phyloP scores from a whole-genome alignment of 73 alveolate genomes.

The Breviolum minutum region DNA sequence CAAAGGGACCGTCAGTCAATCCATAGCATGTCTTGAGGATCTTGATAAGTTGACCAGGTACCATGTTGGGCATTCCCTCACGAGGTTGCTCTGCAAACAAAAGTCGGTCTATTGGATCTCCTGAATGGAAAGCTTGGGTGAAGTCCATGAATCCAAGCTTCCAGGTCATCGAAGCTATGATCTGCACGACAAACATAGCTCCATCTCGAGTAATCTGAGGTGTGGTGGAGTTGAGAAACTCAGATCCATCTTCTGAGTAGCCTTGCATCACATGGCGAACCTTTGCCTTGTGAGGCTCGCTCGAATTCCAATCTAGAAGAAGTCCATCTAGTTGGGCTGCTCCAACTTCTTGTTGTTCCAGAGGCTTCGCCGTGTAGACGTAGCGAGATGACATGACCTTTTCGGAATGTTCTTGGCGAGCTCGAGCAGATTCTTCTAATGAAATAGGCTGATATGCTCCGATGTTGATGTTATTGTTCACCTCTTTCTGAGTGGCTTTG shows the following conservation, averaged over 20 bases:
- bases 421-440: neutral
- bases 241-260: neutral
- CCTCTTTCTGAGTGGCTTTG: neutral
- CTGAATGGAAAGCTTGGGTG: neutral
- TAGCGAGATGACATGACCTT: neutral
- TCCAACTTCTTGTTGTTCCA: neutral
- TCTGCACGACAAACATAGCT: neutral
- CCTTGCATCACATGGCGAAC: constrained; percentile 49
- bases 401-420: neutral
- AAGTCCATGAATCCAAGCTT: neutral
- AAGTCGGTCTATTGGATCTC: neutral
- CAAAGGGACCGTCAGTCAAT: neutral
- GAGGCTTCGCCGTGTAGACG: neutral
- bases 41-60: neutral
- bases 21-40: neutral
- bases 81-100: constrained; percentile 24
- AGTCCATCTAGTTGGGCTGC: neutral
- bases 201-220: constrained; percentile 15
- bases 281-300: neutral
- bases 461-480: neutral
- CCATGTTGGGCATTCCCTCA: neutral
- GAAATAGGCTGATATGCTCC: neutral
- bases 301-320: neutral
- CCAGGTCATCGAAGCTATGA: neutral
- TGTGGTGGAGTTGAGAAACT: neutral